Evolutionary conservation across 106 monocot genomes (phyloP).

Genomic region (Chionographis japonica): DNA sequence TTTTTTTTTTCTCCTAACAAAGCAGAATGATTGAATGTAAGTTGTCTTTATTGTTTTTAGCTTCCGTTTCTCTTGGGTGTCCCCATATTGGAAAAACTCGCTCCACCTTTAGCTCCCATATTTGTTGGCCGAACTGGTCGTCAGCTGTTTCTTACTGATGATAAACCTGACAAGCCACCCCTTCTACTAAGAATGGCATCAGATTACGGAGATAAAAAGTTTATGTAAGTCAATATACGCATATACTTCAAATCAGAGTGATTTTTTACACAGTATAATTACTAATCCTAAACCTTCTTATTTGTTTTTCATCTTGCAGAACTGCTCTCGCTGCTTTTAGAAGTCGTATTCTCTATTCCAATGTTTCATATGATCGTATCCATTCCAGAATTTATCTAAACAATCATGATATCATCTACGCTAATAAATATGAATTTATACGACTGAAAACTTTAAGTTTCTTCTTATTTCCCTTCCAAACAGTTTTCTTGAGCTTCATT

Average conservation of each 20-base stretch:
- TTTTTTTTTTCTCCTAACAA: too few species aligned
- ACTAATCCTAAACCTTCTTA: background rate
- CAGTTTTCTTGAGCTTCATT: constrained; percentile 41
- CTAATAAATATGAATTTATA: background rate
- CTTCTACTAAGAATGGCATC: constrained; percentile 90
- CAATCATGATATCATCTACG: background rate
- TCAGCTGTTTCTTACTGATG: constrained; percentile 94
- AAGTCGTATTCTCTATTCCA: constrained; percentile 76
- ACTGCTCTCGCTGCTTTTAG: constrained; percentile 76
- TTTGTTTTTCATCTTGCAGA: constrained; percentile 39
- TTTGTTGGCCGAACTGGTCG: constrained; percentile 76
- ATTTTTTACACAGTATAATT: background rate
- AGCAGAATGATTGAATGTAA: constrained; percentile 8
- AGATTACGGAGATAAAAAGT: constrained; percentile 72
- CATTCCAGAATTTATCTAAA: constrained; percentile 9
- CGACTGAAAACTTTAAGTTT: too few species aligned
- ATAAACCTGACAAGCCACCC: constrained; percentile 64
- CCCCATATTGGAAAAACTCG: constrained; percentile 86
- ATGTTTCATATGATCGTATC: constrained; percentile 99
- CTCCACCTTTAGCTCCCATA: constrained; percentile 74
- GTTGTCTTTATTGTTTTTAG: constrained; percentile 30
- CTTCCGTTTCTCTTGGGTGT: constrained; percentile 94
- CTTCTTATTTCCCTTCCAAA: background rate
- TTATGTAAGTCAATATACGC: constrained; percentile 47
- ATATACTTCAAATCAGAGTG: background rate